Evolutionary conservation across 2,329 filamentous ascomycete genomes (phyloP), one percentile per base, ranked within the genome.

Genomic region (Stachybotrys echinatus): DNA sequence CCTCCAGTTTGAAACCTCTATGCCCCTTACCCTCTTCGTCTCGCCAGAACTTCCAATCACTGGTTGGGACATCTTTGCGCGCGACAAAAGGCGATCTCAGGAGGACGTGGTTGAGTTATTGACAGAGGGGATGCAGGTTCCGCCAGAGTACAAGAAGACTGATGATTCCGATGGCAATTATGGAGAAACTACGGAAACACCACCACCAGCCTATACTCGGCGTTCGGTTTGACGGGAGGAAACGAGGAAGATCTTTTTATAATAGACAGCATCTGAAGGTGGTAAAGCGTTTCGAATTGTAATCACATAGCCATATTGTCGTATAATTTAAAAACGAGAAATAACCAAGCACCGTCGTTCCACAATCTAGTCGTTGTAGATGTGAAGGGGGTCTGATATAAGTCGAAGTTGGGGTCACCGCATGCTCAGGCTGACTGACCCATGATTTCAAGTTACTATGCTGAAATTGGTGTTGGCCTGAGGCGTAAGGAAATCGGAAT

Each of bases 401-500:
- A 42, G 6, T 45, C 20, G 5, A 45, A 3, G 10, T 23, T 10
- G 12, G 42, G 2, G 12, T 23, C 42, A 23, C 12, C 17, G 12
- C 22, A 12, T 22, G 12, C 18, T 27, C 22, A 22, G 5, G 12
- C 12, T 18, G 8, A 14, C 20, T n/a, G 22, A 12, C 18, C 22
- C 7, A 12, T 45, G 2, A 27, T 42, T 22, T 45, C 42, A 21
- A n/a, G 12, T 23, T 27, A 22, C 18, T 27, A 23, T 22, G 5
- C 17, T 23, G 10, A 12, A 12, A 18, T 21, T n/a, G 22, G 7
- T 42, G 8, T 48, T 50, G 4, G 45, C 42, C 23, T 52, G 48
- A 3, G 45, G 48, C 6, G 42, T 52, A 14, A 47, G 45, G 42
- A 38, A 49, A 23, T 47, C 51, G 19, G 47, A 43, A 23, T 53